Evolutionary conservation across 2,329 filamentous ascomycete genomes (phyloP).

Genomic region (Emericellopsis cladophorae): DNA sequence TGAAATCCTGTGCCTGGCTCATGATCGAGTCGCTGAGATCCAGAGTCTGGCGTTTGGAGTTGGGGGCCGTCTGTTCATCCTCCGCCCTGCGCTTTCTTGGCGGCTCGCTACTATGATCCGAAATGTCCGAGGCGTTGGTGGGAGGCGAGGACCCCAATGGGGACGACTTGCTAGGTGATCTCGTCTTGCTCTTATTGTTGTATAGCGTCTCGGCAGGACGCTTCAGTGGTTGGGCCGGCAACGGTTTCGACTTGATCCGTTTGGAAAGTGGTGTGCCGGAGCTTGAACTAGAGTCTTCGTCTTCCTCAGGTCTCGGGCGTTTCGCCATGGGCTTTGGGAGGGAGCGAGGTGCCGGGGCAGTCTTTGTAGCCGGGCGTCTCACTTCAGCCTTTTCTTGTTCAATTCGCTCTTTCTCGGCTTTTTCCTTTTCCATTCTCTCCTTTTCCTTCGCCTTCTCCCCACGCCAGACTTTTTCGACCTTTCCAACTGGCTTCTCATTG

Average conservation of each 20-base stretch:
- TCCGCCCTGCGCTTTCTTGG: constrained; percentile 31
- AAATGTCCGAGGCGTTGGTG: constrained; percentile 51
- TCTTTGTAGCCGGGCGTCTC: constrained; percentile 16
- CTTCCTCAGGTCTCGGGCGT: constrained; percentile 30
- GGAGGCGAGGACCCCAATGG: constrained; percentile 53
- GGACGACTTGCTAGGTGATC: constrained; percentile 49
- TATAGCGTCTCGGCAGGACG: constrained; percentile 29
- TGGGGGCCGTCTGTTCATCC: constrained; percentile 7
- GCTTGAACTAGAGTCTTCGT: constrained; percentile 44
- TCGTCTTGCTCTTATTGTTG: constrained; percentile 37
- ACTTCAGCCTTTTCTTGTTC: constrained; percentile 19
- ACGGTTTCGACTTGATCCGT: constrained; percentile 35
- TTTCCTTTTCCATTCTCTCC: too few relatives aligned
- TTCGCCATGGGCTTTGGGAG: constrained; percentile 26
- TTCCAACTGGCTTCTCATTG: constrained; percentile 8
- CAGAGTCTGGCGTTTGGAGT: constrained; percentile 19
- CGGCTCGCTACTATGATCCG: constrained; percentile 21
- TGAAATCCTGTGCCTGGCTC: constrained; percentile 41
- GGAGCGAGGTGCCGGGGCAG: constrained; percentile 9
- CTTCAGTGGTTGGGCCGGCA: constrained; percentile 22
- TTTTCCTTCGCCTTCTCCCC: too few relatives aligned
- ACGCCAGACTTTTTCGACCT: constrained; percentile 3
- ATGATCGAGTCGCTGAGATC: constrained; percentile 23
- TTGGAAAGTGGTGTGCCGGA: constrained; percentile 46
- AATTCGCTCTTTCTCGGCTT: constrained; percentile 16